Evolutionary conservation across 2,329 filamentous ascomycete genomes (phyloP), one percentile per base, ranked within the genome.

Genomic region (Akanthomyces lecanii): DNA sequence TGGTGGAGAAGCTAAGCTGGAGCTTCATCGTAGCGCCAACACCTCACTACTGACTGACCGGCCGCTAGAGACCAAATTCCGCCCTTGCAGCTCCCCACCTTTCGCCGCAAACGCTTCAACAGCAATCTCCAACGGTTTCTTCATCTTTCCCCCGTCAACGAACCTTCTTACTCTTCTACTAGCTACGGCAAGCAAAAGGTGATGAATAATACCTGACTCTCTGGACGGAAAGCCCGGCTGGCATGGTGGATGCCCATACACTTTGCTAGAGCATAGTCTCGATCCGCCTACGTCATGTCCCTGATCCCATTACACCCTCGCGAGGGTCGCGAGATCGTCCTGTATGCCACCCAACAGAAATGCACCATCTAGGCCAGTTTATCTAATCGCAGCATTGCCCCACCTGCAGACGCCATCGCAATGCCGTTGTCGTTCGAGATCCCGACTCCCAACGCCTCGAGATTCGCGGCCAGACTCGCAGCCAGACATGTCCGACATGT

Each of bases 381-480:
- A 38, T 30, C 28, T 45, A 54, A 23, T 16, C 23, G 33, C 53
- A 28, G 14, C 3, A 55, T 52, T 36, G 21, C 12, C 4, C 38
- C 38, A 1, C 28, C 30, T 30, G 28, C 70, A 98, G 95, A 59
- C 95, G 94, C 66, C 92, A 97, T 75, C 90, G 91, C 72, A 92
- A 97, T 77, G 89, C 93, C 25, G 88, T 99, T 63, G 95, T 99
- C 51, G 88, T 98, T 44, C 93, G 91, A 71, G 94, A 99, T 77
- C 90, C 88, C 53, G 82, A 86, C 36, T 97, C 93, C 7, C 89
- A 89, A 66, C 90, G 93, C 69, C 86, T 99, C 67, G 91, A 92
- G 69, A 89, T 97, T 58, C 89, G 90, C 65, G 87, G 81, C 65
- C 78, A 92, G 63, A 85, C 86, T 59, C 89, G 90, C 65, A 87